Base-by-base conservation (phyloP, 2,329 filamentous ascomycete genomes). In the Ophiostoma tasmaniense region DNA sequence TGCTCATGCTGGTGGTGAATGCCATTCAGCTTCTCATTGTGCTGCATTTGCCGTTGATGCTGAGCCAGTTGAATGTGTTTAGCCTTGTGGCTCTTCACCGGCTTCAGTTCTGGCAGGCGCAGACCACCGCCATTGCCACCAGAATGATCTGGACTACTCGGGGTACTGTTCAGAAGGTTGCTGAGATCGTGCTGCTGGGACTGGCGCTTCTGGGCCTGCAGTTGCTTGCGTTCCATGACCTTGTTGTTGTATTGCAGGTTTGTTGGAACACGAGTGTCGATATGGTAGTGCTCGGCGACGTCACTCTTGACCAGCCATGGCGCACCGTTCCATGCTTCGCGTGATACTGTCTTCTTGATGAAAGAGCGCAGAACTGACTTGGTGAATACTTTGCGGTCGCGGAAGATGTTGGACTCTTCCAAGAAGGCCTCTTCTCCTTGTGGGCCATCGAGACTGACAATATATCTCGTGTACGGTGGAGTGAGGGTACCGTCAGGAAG, bases 331-430 rank as follows among this genome's bases (percentile, higher is more conserved):
- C 93, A 98, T 3, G 92, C 87, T 75, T 98, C 95, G 71, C 94
- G 84, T 1, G 89, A 90, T n/a, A 97, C 90, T 0, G 93, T 95
- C 78, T 96, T 93, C 77, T 97, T 97, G 72, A 99, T 91, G 73
- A 97, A 99, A 6, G 93, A 92, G 42, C 94, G 89, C 55, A 99
- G 83, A 77, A 97, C 93, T 66, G 93, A 89, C 79, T 99, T 98
- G 35, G 94, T 97, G 76, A 98, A 99, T 64, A 92, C 86, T 74
- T 94, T 96, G 67, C 93, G 88, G 76, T 97, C 93, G 71, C 95
- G 90, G 72, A 87, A 89, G 69, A 98, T 89, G 75, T 96, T 90
- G 66, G 90, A 83, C 78, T 92, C 90, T 73, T 93, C 90, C 22
- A 95, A 84, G n/a, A 92, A 82, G 13, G 89, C 89, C 78, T 96